Evolutionary conservation across 441 rosid species (phyloP).

Genomic region (Jatropha multifida): DNA sequence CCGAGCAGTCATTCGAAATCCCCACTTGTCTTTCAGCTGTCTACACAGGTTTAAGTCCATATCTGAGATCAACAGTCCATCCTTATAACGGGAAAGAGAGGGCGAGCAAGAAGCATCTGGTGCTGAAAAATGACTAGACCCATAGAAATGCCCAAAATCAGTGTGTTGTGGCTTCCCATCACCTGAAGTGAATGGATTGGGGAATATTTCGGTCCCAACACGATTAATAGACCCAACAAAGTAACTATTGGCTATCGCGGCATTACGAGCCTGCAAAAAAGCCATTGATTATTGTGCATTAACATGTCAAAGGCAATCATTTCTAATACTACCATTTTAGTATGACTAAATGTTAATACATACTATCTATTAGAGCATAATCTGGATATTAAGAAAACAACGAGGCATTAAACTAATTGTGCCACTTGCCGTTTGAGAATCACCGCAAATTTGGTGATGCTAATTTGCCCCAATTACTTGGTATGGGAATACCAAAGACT

Average conservation of each 20-base stretch:
- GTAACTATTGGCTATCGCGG: constrained; percentile 94
- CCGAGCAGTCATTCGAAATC: constrained; percentile 87
- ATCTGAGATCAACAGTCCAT: constrained; percentile 78
- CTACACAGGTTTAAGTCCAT: constrained; percentile 95
- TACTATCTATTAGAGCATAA: background rate
- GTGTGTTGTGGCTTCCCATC: constrained; percentile 84
- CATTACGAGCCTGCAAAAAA: constrained; percentile 81
- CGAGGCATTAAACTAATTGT: background rate
- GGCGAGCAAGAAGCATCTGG: constrained; percentile 97
- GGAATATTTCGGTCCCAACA: constrained; percentile 93
- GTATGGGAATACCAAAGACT: background rate
- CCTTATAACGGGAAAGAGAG: constrained; percentile 71
- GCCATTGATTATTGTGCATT: constrained; percentile 14
- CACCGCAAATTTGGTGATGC: background rate
- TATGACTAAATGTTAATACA: background rate
- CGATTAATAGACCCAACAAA: constrained; percentile 93
- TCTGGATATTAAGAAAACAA: background rate
- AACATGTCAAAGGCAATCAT: background rate
- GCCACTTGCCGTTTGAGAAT: background rate
- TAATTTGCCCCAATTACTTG: background rate
- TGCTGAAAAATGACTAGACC: constrained; percentile 90
- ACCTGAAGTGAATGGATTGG: constrained; percentile 94
- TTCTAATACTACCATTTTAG: background rate
- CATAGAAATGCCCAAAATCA: constrained; percentile 93
- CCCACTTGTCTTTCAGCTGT: constrained; percentile 96